These are phyloP conservation scores for Monilinia laxa DNA, from an alignment of 2,329 filamentous ascomycete species.

Conservation along the genomic window DNA sequence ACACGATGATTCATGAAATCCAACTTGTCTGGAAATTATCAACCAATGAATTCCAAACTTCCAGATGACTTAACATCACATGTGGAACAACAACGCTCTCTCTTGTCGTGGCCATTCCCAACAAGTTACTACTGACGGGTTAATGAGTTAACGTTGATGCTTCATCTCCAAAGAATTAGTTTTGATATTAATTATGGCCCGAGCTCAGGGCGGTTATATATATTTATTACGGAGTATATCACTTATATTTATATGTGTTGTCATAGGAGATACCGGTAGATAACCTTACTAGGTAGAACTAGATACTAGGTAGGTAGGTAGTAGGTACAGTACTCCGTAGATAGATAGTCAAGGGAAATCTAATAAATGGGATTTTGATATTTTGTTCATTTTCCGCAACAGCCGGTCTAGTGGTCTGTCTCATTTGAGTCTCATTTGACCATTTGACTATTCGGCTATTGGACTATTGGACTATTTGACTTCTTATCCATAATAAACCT, in stretches of 20 bases:
- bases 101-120: constrained; percentile 4
- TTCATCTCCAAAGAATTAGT: neutral
- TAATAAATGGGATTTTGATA: neutral
- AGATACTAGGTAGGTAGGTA: too few species aligned
- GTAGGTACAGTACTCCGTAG: too few species aligned
- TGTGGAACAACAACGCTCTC: neutral
- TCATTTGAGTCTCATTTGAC: too few species aligned
- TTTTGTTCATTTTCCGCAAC: constrained; percentile 13
- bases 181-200: neutral
- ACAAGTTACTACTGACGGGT: neutral
- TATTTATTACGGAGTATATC: neutral
- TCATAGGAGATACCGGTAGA: too few species aligned
- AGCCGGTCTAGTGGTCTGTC: neutral
- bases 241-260: neutral
- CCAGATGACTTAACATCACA: neutral
- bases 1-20: neutral
- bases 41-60: neutral
- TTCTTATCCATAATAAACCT: too few species aligned
- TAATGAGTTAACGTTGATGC: neutral
- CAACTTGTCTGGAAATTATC: neutral
- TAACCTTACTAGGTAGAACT: too few species aligned
- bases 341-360: neutral
- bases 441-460: too few species aligned
- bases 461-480: too few species aligned
- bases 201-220: neutral